Evolutionary conservation across 2,329 filamentous ascomycete species (phyloP).

Genomic region (Mycocentrospora acerina): DNA sequence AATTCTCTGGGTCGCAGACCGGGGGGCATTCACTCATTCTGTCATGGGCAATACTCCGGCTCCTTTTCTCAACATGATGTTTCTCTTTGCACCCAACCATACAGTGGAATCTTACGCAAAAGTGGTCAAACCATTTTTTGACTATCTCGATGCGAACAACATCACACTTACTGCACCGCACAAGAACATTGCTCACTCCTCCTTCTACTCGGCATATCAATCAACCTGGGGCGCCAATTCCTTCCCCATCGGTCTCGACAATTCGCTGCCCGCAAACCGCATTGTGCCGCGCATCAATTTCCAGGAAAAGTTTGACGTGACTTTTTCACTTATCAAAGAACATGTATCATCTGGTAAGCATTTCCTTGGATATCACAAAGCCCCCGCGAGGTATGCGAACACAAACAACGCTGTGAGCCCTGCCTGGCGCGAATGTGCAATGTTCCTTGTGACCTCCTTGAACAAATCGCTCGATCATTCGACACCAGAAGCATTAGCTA

Average conservation of each 20-base stretch:
- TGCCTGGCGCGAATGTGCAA: slow-evolving; percentile 17
- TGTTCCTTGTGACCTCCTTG: slow-evolving; percentile 20
- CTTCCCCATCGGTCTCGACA: slow-evolving; percentile 19
- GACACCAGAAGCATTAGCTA: slow-evolving; percentile 12
- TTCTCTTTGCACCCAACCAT: slow-evolving; percentile 20
- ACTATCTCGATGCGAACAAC: slow-evolving; percentile 10
- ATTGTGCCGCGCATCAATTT: slow-evolving; percentile 31
- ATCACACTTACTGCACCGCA: slow-evolving; percentile 23
- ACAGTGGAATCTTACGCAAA: slow-evolving; percentile 10
- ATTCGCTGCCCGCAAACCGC: slow-evolving; percentile 26
- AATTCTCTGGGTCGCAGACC: no score
- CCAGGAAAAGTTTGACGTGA: slow-evolving; percentile 23
- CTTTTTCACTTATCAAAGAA: slow-evolving; percentile 45
- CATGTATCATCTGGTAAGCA: slow-evolving; percentile 15
- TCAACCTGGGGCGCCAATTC: slow-evolving; percentile 16
- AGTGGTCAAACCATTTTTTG: slow-evolving; percentile 15
- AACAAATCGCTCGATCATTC: slow-evolving; percentile 6
- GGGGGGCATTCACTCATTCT: slow-evolving; percentile 20
- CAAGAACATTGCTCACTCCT: slow-evolving; percentile 16
- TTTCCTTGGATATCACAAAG: slow-evolving; percentile 20
- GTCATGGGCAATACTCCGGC: slow-evolving; percentile 12
- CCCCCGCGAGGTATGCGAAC: slow-evolving; percentile 14
- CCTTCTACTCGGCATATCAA: slow-evolving; percentile 24
- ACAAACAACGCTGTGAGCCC: slow-evolving; percentile 20
- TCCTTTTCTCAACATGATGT: slow-evolving; percentile 12